These are phyloP conservation scores for Verticillium tricorpus DNA, from an alignment of 2,329 filamentous ascomycete species.

Conservation along the genomic window DNA sequence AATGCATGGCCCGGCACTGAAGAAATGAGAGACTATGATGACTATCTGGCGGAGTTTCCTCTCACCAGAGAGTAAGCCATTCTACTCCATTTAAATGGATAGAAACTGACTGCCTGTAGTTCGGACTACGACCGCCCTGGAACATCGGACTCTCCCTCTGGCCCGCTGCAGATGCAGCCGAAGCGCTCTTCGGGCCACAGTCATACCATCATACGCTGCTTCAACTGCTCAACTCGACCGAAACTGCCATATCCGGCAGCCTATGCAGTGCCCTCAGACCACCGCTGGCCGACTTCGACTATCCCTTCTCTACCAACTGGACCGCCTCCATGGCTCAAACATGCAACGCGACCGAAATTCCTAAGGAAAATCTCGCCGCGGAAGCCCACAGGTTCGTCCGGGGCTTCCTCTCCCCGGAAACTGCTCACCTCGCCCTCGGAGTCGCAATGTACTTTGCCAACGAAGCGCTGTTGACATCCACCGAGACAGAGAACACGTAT, in stretches of 20 bases:
- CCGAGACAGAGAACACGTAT: constrained; percentile 5
- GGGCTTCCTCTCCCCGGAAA: background rate
- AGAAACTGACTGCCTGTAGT: background rate
- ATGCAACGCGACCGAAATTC: constrained; percentile 6
- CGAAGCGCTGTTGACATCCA: constrained; percentile 6
- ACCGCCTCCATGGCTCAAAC: constrained; percentile 7
- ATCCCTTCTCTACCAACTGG: constrained; percentile 2
- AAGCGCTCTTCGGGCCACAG: constrained; percentile 8
- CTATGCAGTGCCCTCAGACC: background rate
- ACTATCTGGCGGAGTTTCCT: constrained; percentile 10
- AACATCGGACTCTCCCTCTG: constrained; percentile 5
- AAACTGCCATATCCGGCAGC: background rate
- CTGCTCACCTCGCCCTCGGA: background rate
- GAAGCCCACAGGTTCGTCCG: background rate
- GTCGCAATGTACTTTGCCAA: constrained; percentile 11
- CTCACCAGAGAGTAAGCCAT: constrained; percentile 7
- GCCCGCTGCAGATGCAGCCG: constrained; percentile 6
- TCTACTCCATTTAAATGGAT: background rate
- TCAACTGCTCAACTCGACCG: constrained; percentile 4
- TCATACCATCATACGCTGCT: constrained; percentile 7
- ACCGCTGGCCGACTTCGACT: background rate
- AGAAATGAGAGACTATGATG: constrained; percentile 12
- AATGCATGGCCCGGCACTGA: constrained; percentile 6
- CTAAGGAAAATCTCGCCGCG: constrained; percentile 1
- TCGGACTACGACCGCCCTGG: constrained; percentile 5